Evolutionary conservation across 2,329 filamentous ascomycete genomes (phyloP).

Genomic region (Penicillium concentricum): DNA sequence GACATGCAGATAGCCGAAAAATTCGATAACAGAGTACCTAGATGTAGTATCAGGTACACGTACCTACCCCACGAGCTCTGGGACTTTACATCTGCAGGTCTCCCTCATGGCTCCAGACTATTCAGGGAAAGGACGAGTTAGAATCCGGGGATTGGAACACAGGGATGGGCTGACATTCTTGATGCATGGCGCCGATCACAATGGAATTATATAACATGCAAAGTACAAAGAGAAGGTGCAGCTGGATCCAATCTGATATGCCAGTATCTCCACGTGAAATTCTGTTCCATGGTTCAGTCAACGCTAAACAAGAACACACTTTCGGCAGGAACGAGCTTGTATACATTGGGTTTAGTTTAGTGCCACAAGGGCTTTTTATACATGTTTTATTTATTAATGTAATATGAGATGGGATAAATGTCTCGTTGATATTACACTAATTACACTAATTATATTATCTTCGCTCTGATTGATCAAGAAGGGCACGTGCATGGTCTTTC

Average conservation of each 20-base stretch:
- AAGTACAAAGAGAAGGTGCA: background rate
- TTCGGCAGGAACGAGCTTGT: constrained; percentile 3
- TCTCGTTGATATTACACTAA: no score
- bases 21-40: background rate
- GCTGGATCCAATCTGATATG: constrained; percentile 18
- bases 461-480: background rate
- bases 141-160: background rate
- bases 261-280: constrained; percentile 13
- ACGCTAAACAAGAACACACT: background rate
- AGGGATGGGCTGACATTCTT: constrained; percentile 3
- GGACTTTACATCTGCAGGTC: background rate
- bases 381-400: background rate
- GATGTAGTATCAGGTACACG: background rate
- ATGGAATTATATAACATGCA: background rate
- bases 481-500: constrained; percentile 6
- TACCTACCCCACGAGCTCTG: background rate
- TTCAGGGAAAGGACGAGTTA: background rate
- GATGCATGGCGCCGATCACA: background rate
- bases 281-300: background rate
- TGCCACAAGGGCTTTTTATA: background rate
- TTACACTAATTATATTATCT: background rate
- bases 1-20: background rate
- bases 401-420: no score
- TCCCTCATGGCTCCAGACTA: background rate
- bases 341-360: background rate